phyloP scores from a whole-genome alignment of 345 rosid genomes.

The Acer campestre region DNA sequence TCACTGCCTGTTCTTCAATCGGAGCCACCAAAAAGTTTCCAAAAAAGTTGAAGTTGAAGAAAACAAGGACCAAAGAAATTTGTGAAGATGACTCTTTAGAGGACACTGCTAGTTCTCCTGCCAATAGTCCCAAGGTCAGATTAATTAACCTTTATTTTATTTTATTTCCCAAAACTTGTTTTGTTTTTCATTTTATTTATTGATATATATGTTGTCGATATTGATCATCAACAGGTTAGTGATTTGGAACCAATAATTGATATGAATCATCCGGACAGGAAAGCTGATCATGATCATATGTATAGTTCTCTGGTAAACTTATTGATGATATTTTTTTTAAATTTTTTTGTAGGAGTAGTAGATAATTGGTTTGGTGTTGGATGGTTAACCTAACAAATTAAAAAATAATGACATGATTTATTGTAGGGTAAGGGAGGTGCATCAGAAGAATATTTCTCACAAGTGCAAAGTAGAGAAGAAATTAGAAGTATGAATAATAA shows the following conservation, averaged over 20 bases:
- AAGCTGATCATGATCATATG: conserved; percentile 39
- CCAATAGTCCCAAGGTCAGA: conserved; percentile 72
- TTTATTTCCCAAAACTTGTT: background rate
- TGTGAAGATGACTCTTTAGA: conserved; percentile 73
- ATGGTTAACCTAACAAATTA: conserved; percentile 15
- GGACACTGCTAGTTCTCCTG: conserved; percentile 94
- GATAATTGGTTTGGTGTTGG: conserved; percentile 7
- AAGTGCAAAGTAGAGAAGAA: conserved; percentile 25
- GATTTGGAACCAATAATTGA: conserved; percentile 43
- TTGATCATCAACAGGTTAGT: conserved; percentile 41
- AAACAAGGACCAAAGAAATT: conserved; percentile 52
- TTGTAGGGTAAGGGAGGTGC: conserved; percentile 34
- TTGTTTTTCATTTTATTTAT: background rate
- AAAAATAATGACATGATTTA: background rate
- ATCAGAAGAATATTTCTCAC: conserved; percentile 26
- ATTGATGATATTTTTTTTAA: background rate
- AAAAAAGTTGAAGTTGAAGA: conserved; percentile 48
- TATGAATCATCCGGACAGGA: conserved; percentile 39
- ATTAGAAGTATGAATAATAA: conserved; percentile 15
- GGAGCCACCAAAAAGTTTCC: conserved; percentile 22
- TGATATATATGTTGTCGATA: background rate
- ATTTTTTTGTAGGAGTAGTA: background rate
- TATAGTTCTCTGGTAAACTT: conserved; percentile 43
- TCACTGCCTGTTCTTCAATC: conserved; percentile 19
- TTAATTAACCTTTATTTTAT: background rate